Base-by-base conservation (phyloP, 257 asterid genomes). In the Solanum bulbocastanum region DNA sequence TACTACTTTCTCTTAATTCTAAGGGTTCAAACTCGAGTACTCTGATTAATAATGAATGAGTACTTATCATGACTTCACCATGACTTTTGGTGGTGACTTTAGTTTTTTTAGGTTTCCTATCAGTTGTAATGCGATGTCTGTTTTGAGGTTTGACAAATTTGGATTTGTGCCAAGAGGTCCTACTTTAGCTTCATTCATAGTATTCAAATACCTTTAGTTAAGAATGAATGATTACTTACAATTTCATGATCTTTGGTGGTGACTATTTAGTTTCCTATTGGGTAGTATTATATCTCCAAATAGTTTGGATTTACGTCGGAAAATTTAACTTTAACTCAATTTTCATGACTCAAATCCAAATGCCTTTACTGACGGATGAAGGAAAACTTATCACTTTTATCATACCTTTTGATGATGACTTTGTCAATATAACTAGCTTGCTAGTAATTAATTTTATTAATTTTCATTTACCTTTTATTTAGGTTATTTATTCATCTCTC, bases 281-380 rank as follows among this genome's bases (percentile, higher is more conserved):
- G 14, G 0, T 30, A 9, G 13, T 32, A 3, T 71, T 8, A 30
- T 27, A 25, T 32, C 37, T 6, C 5, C 1, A 22, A 15, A 7
- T 15, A 32, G 20, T 32, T 7, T 0, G 6, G 2, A 16, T 32
- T 71, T 15, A 8, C 6, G 13, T 71, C 1, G 3, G 2, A 0
- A 71, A 30, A 3, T 71, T 0, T 0, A 0, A 71, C 1, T 5
- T 14, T 32, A 0, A 4, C 1, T 71, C 5, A 0, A 15, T 71
- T 71, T 15, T 16, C 5, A 68, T 0, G n/a, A 15, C 1, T 69
- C 7, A 15, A 69, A 30, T 14, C 0, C 12, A 30, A 69, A 30
- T n/a, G 10, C 1, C 10, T 68, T 4, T 30, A 13, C 0, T 12
- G 2, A 69, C 4, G 5, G 5, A 69, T 15, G 6, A 32, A 30